phyloP scores from a whole-genome alignment of 805 yeast species.

The Saccharomyces mikatae region DNA sequence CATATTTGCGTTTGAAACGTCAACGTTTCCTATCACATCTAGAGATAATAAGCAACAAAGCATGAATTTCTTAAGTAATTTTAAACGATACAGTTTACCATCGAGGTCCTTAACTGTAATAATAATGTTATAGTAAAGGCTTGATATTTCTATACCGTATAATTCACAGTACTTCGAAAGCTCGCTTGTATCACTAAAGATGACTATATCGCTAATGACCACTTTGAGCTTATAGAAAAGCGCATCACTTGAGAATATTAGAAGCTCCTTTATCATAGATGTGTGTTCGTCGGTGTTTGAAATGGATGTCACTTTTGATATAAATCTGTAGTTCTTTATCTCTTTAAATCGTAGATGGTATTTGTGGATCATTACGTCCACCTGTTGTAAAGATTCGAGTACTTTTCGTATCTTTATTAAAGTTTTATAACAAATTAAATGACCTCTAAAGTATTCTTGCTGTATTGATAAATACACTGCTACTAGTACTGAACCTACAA shows the following conservation, averaged over 20 bases:
- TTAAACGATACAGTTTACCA: conserved; percentile 30
- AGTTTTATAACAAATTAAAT: conserved; percentile 14
- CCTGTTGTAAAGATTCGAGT: conserved; percentile 11
- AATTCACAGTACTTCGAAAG: conserved; percentile 38
- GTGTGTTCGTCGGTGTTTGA: conserved; percentile 5
- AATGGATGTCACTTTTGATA: background rate
- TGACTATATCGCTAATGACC: conserved; percentile 22
- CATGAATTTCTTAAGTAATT: conserved; percentile 35
- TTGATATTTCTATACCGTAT: conserved; percentile 32
- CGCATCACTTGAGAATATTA: conserved; percentile 29
- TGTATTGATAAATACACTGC: conserved; percentile 17
- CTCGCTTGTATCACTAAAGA: conserved; percentile 27
- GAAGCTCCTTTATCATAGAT: conserved; percentile 24
- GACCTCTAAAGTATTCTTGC: conserved; percentile 17
- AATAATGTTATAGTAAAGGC: conserved; percentile 20
- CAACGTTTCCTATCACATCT: conserved; percentile 2
- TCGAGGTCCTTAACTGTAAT: conserved; percentile 21
- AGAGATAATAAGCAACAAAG: conserved; percentile 38
- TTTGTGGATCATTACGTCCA: conserved; percentile 24
- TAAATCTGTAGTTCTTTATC: conserved; percentile 14
- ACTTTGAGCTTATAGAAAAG: conserved; percentile 21
- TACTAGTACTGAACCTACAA: conserved; percentile 9
- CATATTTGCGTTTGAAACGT: background rate
- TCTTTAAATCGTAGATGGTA: conserved; percentile 28
- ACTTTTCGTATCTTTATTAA: conserved; percentile 10